phyloP scores from a whole-genome alignment of 73 alveolate species.

The Uronychia setigera region DNA sequence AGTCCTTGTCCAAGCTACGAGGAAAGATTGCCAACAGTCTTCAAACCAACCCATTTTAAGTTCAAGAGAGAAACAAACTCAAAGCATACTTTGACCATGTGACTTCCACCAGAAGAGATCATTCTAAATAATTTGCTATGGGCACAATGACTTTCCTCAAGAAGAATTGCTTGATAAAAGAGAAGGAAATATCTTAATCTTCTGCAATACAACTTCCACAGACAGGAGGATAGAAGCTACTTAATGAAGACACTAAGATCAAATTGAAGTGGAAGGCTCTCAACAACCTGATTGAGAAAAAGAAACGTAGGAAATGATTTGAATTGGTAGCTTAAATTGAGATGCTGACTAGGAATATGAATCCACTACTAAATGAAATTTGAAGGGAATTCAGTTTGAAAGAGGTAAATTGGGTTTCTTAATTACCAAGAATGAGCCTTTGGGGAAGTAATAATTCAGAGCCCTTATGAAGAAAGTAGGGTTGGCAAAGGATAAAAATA shows the following conservation, averaged over 20 bases:
- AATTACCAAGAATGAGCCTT: background rate
- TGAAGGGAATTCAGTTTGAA: slow-evolving; percentile 3
- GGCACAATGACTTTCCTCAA: slow-evolving; percentile 5
- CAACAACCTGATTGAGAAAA: background rate
- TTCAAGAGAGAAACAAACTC: too few species aligned
- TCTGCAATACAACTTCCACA: background rate
- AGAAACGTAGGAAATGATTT: background rate
- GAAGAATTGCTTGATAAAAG: background rate
- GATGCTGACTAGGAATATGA: slow-evolving; percentile 26
- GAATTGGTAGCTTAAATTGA: background rate
- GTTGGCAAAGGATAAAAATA: slow-evolving; percentile 27
- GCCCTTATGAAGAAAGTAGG: slow-evolving; percentile 34
- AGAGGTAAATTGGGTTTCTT: background rate
- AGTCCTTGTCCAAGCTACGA: too few species aligned
- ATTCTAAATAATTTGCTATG: background rate
- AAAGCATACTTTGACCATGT: too few species aligned
- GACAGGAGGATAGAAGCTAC: background rate
- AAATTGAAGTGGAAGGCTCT: background rate
- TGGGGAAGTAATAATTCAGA: slow-evolving; percentile 33
- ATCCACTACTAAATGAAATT: slow-evolving; percentile 27
- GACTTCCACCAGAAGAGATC: too few species aligned
- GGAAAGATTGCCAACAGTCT: too few species aligned
- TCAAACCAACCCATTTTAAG: too few species aligned
- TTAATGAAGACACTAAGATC: background rate
- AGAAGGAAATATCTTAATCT: background rate